A percentile compares a stretch with the other conserved stretches of the same genome.
phyloP scores from a whole-genome alignment of 2,329 filamentous ascomycete genomes.

The Hortaea werneckii region DNA sequence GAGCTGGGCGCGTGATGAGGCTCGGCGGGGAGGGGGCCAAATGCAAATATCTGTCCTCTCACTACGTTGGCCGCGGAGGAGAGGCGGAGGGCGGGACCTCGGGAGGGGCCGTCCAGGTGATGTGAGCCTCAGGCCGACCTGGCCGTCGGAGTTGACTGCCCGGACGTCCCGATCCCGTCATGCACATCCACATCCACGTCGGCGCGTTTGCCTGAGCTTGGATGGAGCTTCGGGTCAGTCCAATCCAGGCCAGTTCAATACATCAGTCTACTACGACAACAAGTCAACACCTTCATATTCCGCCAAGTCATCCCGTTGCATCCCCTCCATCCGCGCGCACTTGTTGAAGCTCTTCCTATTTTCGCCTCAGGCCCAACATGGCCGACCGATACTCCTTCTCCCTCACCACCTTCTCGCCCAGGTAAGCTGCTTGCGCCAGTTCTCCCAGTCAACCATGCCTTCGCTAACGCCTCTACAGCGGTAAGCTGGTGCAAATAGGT shows the following conservation, averaged over 20 bases:
- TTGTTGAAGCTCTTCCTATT: no score
- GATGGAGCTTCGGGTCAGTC: background rate
- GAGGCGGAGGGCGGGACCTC: background rate
- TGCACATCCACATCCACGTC: conserved; percentile 1
- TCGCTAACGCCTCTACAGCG: conserved; percentile 51
- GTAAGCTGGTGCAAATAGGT: conserved; percentile 99
- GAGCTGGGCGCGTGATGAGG: no score
- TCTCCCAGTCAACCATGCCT: no score
- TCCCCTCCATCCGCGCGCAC: no score
- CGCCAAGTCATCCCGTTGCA: no score
- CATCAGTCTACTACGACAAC: no score
- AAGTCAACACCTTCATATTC: no score
- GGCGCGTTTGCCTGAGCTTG: conserved; percentile 8
- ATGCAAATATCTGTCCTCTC: no score
- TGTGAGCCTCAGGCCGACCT: no score
- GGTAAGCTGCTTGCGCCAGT: conserved; percentile 49
- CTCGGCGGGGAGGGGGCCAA: no score
- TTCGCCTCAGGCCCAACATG: conserved; percentile 48
- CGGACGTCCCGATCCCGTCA: background rate
- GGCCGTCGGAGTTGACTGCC: no score
- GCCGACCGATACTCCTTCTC: conserved; percentile 99
- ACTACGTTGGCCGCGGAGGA: background rate
- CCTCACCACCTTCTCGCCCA: conserved; percentile 97
- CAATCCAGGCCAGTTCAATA: no score
- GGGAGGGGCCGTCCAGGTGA: background rate